Percentiles rank a stretch among this genome's conserved stretches.
Conservation (phyloP, 768 basidiomycete species). For the Auricularia sp. region DNA sequence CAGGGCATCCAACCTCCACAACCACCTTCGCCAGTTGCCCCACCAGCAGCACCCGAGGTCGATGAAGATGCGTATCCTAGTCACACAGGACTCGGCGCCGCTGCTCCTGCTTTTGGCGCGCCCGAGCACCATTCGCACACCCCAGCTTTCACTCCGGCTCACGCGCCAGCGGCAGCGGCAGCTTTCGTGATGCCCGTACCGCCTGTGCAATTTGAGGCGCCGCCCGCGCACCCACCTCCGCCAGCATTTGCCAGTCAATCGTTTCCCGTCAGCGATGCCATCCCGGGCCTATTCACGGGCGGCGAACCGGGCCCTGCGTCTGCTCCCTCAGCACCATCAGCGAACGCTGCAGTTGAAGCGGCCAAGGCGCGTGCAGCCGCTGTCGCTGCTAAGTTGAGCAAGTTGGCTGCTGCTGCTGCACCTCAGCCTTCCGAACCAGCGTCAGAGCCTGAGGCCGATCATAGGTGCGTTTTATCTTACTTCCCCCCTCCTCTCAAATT, state of each 20-base stretch:
- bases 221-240: conserved; percentile 37
- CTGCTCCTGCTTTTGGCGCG: conserved; percentile 62
- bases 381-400: conserved; percentile 58
- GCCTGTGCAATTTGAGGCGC: conserved; percentile 3
- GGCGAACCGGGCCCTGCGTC: conserved; percentile 37
- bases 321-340: conserved; percentile 28
- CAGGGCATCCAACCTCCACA: conserved; percentile 13
- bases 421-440: conserved; percentile 15
- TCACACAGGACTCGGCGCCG: conserved; percentile 22
- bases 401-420: conserved; percentile 38
- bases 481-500: no score
- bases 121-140: conserved; percentile 40
- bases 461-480: background rate
- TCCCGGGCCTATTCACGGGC: background rate
- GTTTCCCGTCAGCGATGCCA: conserved; percentile 23
- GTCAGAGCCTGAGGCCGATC: background rate
- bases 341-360: conserved; percentile 50
- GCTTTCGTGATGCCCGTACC: conserved; percentile 12
- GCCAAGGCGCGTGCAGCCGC: conserved; percentile 62
- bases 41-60: conserved; percentile 2
- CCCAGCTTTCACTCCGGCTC: conserved; percentile 11
- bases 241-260: conserved; percentile 56
- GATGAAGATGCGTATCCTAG: background rate
- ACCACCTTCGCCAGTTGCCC: conserved; percentile 4
- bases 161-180: conserved; percentile 12